phyloP scores from a whole-genome alignment of 495 filamentous ascomycete species.

The Neurospora discreta region DNA sequence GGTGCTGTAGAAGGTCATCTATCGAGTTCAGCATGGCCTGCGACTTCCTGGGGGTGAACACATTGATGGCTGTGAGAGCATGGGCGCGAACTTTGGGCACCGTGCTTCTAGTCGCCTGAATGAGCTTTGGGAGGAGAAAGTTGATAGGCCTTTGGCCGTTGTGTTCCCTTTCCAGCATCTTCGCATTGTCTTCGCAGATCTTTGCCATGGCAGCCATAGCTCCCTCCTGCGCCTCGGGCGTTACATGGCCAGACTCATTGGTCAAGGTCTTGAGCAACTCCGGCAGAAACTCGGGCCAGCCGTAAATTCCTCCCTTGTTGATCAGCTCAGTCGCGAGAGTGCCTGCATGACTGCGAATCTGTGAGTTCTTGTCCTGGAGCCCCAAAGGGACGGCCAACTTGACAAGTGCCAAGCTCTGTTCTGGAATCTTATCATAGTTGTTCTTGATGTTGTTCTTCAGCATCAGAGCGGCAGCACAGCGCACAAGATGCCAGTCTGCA shows the following conservation, averaged over 20 bases:
- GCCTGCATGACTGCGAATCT: slow-evolving; percentile 81
- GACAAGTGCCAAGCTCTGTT: slow-evolving; percentile 58
- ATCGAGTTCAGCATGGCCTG: slow-evolving; percentile 65
- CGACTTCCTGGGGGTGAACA: slow-evolving; percentile 75
- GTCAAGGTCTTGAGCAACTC: slow-evolving; percentile 65
- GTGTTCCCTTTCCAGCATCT: slow-evolving; percentile 74
- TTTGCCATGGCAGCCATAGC: slow-evolving; percentile 87
- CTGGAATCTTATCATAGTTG: slow-evolving; percentile 58
- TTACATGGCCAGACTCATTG: slow-evolving; percentile 56
- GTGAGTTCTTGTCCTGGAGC: slow-evolving; percentile 67
- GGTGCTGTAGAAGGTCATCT: slow-evolving; percentile 65
- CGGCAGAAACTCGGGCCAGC: slow-evolving; percentile 83
- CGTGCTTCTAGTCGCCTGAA: slow-evolving; percentile 69
- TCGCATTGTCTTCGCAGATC: slow-evolving; percentile 93
- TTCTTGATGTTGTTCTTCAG: slow-evolving; percentile 84
- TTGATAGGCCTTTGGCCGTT: slow-evolving; percentile 75
- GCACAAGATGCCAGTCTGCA: slow-evolving; percentile 58
- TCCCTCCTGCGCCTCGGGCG: slow-evolving; percentile 71
- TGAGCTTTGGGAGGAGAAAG: slow-evolving; percentile 81
- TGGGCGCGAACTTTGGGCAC: slow-evolving; percentile 64
- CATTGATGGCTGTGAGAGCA: slow-evolving; percentile 75
- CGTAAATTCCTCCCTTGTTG: slow-evolving; percentile 68
- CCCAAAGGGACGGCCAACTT: slow-evolving; percentile 65
- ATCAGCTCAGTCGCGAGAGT: slow-evolving; percentile 95
- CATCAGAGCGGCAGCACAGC: slow-evolving; percentile 81